Conservation (phyloP, 177 flowering plant genomes). For the Vitis hybrid region DNA sequence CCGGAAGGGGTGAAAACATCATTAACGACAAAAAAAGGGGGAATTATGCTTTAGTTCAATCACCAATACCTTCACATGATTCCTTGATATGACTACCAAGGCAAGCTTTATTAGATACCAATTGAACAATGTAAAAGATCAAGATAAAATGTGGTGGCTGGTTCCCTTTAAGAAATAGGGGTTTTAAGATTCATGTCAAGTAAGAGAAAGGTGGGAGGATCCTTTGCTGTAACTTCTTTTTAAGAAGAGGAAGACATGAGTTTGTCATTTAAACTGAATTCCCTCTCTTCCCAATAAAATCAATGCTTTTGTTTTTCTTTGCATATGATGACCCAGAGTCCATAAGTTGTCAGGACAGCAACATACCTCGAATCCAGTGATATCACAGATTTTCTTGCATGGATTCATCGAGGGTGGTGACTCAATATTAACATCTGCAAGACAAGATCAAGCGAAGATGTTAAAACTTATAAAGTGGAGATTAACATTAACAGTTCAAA, state of each 20-base stretch:
- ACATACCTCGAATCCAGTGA: constrained; percentile 85
- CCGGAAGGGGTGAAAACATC: too few species aligned
- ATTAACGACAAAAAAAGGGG: too few species aligned
- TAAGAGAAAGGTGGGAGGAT: too few species aligned
- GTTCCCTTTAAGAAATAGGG: too few species aligned
- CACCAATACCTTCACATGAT: too few species aligned
- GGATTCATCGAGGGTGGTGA: constrained; percentile 89
- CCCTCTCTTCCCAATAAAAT: not conserved
- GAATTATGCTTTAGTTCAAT: too few species aligned
- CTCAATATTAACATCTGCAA: constrained; percentile 81
- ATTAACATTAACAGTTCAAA: not conserved
- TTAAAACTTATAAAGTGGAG: not conserved
- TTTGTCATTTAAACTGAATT: too few species aligned
- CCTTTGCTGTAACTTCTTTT: too few species aligned
- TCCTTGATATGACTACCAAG: too few species aligned
- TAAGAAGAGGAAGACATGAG: too few species aligned
- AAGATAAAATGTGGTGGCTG: too few species aligned
- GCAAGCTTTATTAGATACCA: not conserved
- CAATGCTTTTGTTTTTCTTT: not conserved
- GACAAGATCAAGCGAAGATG: not conserved
- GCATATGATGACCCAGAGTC: not conserved
- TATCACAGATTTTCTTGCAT: constrained; percentile 73
- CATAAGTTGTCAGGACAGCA: not conserved
- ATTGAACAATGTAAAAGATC: not conserved
- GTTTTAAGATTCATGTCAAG: too few species aligned